phyloP scores from a whole-genome alignment of 2,329 filamentous ascomycete genomes.

The Paracoccidioides lutzii region DNA sequence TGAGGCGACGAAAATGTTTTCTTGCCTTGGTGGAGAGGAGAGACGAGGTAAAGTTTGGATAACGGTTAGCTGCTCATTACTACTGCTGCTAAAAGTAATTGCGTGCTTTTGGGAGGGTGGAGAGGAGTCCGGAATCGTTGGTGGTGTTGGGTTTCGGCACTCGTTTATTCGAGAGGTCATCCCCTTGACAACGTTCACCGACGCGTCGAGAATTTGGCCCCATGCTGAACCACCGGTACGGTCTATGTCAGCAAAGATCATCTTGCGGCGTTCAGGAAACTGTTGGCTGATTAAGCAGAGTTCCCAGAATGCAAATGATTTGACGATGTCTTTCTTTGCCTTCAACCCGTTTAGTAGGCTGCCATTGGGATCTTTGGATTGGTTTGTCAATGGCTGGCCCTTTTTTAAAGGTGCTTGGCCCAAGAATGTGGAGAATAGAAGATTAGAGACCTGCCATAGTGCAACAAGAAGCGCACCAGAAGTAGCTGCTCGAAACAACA shows the following conservation, averaged over 20 bases:
- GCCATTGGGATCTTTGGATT: constrained; percentile 83
- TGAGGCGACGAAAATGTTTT: constrained; percentile 35
- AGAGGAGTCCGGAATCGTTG: constrained; percentile 11
- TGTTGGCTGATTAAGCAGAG: constrained; percentile 64
- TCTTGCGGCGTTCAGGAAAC: constrained; percentile 61
- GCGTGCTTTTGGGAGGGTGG: constrained; percentile 15
- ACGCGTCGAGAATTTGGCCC: constrained; percentile 61
- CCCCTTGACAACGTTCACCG: constrained; percentile 54
- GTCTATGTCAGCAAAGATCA: constrained; percentile 78
- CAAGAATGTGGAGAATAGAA: constrained; percentile 68
- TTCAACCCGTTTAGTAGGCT: constrained; percentile 74
- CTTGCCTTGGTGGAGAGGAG: constrained; percentile 29
- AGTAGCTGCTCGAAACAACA: constrained; percentile 44
- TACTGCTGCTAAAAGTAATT: constrained; percentile 31
- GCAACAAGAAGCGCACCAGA: constrained; percentile 56
- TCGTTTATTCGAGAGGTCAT: constrained; percentile 56
- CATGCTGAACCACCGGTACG: constrained; percentile 67
- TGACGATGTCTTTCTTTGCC: constrained; percentile 65
- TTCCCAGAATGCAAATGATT: constrained; percentile 85
- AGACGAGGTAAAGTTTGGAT: constrained; percentile 39
- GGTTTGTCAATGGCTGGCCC: constrained; percentile 66
- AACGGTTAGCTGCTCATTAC: constrained; percentile 15
- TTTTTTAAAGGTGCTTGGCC: constrained; percentile 72
- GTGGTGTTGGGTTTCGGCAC: constrained; percentile 37
- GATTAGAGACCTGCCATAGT: constrained; percentile 66